A percentile compares a stretch with the other conserved stretches of the same genome.
phyloP scores from a whole-genome alignment of 139 green algal species.

The Picochlorum sp. region DNA sequence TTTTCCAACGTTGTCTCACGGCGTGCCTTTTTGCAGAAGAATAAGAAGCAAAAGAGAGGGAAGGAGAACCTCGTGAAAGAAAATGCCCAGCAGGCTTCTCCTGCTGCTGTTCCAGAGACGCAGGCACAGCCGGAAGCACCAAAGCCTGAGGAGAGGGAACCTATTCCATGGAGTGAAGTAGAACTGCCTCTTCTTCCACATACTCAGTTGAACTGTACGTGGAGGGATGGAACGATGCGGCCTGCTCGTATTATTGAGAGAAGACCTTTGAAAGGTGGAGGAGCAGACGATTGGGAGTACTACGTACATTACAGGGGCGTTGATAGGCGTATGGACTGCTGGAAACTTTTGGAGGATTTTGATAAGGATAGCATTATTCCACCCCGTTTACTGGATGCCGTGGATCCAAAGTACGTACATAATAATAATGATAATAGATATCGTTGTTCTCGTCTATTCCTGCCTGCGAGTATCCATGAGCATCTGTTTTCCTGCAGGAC shows the following conservation, averaged over 20 bases:
- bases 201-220: slow-evolving; percentile 65
- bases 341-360: slow-evolving; percentile 64
- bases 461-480: too few species aligned
- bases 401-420: slow-evolving; percentile 7
- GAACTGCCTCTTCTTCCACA: slow-evolving; percentile 75
- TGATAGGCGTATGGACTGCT: slow-evolving; percentile 92
- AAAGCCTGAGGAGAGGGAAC: slow-evolving; percentile 1
- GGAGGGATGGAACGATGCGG: slow-evolving; percentile 71
- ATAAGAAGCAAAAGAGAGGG: slow-evolving; percentile 2
- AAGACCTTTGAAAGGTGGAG: slow-evolving; percentile 21
- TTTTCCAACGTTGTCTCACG: too few species aligned
- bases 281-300: slow-evolving; percentile 70
- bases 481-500: slow-evolving; percentile 1
- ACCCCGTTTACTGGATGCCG: not conserved
- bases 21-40: not conserved
- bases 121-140: not conserved
- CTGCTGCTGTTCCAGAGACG: not conserved
- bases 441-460: not conserved
- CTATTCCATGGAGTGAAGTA: slow-evolving; percentile 35
- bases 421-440: not conserved
- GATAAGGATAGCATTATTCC: slow-evolving; percentile 47
- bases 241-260: slow-evolving; percentile 78
- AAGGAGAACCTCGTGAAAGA: not conserved
- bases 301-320: slow-evolving; percentile 93
- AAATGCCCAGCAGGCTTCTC: not conserved